These are phyloP conservation scores for Bertia moriformis DNA, from an alignment of 2,329 filamentous ascomycete genomes.

Conservation along the genomic window DNA sequence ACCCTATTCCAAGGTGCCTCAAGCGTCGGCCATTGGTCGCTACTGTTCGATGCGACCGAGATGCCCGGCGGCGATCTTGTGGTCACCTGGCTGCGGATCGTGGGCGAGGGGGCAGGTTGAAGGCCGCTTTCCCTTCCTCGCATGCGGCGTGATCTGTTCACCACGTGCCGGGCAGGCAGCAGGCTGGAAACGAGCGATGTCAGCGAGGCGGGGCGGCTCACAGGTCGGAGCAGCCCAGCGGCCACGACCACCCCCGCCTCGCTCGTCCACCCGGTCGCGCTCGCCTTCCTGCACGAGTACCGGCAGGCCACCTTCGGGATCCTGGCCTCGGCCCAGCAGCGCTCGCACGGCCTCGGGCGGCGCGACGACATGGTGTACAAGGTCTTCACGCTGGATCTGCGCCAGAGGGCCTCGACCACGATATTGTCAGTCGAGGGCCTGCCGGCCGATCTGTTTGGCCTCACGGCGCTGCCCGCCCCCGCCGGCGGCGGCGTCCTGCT, in stretches of 20 bases:
- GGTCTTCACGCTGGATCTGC: slow-evolving; percentile 86
- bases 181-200: no score
- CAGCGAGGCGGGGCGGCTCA: no score
- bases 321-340: slow-evolving; percentile 60
- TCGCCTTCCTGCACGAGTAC: slow-evolving; percentile 91
- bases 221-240: no score
- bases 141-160: no score
- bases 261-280: slow-evolving; percentile 75
- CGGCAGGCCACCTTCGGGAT: slow-evolving; percentile 95
- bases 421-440: slow-evolving; percentile 74
- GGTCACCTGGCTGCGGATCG: no score
- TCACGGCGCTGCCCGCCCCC: slow-evolving; percentile 70
- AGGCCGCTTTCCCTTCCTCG: no score
- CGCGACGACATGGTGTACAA: slow-evolving; percentile 81
- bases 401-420: slow-evolving; percentile 83
- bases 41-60: no score
- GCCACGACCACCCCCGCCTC: slow-evolving; percentile 16
- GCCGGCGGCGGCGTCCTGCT: slow-evolving; percentile 82
- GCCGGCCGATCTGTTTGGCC: slow-evolving; percentile 72
- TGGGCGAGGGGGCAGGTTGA: no score
- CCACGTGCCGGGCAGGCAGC: no score
- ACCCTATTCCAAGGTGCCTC: no score
- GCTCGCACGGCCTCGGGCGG: slow-evolving; percentile 65
- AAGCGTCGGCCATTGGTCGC: no score
- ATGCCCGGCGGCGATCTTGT: no score